phyloP scores from a whole-genome alignment of 2,329 filamentous ascomycete genomes.

The Xylariaceae sp. region DNA sequence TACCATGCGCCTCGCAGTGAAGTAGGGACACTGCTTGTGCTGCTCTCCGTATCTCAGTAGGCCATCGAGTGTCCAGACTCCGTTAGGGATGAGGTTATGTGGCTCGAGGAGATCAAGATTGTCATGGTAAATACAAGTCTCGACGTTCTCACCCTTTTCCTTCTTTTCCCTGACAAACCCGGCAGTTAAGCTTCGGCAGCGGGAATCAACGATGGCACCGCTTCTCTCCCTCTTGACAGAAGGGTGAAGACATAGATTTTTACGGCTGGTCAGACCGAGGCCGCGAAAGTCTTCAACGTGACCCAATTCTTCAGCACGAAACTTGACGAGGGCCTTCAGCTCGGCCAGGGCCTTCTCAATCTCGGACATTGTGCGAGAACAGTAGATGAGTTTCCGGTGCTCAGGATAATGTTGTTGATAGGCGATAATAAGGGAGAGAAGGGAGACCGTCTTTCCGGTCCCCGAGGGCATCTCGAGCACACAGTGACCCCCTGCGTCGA shows the following conservation, averaged over 20 bases:
- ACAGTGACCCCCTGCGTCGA: slow-evolving; percentile 93
- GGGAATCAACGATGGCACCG: slow-evolving; percentile 90
- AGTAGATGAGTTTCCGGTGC: slow-evolving; percentile 96
- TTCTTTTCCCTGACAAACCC: slow-evolving; percentile 99
- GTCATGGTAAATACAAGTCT: slow-evolving; percentile 96
- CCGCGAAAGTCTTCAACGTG: slow-evolving; percentile 91
- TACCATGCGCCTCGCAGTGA: slow-evolving; percentile 93
- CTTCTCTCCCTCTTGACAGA: slow-evolving; percentile 97
- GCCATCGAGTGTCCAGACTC: slow-evolving; percentile 93
- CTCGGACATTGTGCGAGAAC: slow-evolving; percentile 99
- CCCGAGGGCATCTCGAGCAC: slow-evolving; percentile 99
- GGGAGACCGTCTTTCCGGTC: slow-evolving; percentile 95
- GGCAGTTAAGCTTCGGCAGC: slow-evolving; percentile 92
- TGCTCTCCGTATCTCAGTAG: slow-evolving; percentile 90
- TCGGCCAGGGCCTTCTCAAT: slow-evolving; percentile 97
- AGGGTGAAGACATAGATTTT: slow-evolving; percentile 95
- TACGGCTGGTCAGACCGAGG: slow-evolving; percentile 90
- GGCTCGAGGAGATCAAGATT: slow-evolving; percentile 95
- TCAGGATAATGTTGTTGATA: slow-evolving; percentile 95
- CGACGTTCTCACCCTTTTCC: slow-evolving; percentile 90
- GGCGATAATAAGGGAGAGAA: slow-evolving; percentile 92
- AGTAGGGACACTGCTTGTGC: slow-evolving; percentile 97
- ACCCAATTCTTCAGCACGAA: slow-evolving; percentile 87
- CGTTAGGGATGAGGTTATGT: slow-evolving; percentile 91
- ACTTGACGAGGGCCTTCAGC: slow-evolving; percentile 92